Evolutionary conservation across 495 filamentous ascomycete genomes (phyloP).

Genomic region (Penicillium alfredii): DNA sequence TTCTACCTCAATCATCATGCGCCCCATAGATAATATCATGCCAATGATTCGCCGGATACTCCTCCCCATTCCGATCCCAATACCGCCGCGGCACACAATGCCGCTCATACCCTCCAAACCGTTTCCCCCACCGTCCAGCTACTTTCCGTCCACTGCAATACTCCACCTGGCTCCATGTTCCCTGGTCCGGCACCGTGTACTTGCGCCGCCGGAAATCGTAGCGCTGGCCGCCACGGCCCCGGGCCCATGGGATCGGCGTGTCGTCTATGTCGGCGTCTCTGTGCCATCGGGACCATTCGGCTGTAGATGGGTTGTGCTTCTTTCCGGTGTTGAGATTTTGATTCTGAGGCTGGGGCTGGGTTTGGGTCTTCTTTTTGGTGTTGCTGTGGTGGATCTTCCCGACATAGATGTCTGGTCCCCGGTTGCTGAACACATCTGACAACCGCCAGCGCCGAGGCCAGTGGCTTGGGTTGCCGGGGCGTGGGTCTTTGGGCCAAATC

Average conservation of each 20-base stretch:
- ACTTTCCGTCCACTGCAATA: constrained; percentile 15
- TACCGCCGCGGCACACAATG: constrained; percentile 23
- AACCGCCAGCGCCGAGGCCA: constrained; percentile 34
- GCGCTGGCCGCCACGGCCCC: constrained; percentile 8
- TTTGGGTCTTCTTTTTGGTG: background rate
- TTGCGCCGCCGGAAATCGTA: constrained; percentile 30
- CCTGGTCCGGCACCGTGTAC: constrained; percentile 24
- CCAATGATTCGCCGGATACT: constrained; percentile 20
- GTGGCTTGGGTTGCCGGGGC: constrained; percentile 26
- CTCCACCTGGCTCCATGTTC: constrained; percentile 28
- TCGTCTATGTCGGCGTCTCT: constrained; percentile 3
- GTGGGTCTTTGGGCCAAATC: constrained; percentile 40
- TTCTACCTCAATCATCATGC: constrained; percentile 9
- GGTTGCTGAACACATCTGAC: constrained; percentile 32
- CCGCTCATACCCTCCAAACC: constrained; percentile 4
- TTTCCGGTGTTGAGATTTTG: too few relatives aligned
- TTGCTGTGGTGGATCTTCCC: constrained; percentile 12
- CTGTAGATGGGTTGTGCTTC: constrained; percentile 1
- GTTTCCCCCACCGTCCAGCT: constrained; percentile 1
- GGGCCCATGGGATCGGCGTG: constrained; percentile 12
- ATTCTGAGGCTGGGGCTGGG: too few relatives aligned
- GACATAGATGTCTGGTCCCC: constrained; percentile 42
- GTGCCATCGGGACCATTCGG: constrained; percentile 24
- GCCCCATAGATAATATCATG: constrained; percentile 23
- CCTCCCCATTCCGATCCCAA: constrained; percentile 26